phyloP scores from a whole-genome alignment of 2,329 filamentous ascomycete species.

The Colletotrichum simmondsii region DNA sequence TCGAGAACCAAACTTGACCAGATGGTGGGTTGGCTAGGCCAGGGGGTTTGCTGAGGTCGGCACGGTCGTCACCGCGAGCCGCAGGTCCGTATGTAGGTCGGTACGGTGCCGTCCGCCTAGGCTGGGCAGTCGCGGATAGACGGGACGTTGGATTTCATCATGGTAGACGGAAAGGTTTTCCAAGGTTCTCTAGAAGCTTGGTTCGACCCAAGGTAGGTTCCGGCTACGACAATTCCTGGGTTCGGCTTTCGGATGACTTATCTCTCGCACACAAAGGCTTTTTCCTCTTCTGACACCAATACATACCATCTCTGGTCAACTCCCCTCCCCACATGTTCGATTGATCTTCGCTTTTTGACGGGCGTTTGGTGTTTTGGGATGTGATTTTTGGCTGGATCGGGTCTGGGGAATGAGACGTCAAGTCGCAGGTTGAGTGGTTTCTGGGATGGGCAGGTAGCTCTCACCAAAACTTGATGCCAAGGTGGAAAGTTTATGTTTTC shows the following conservation, averaged over 20 bases:
- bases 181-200: no score
- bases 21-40: background rate
- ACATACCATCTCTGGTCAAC: background rate
- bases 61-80: background rate
- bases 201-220: no score
- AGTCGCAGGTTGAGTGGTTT: constrained; percentile 2
- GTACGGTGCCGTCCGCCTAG: background rate
- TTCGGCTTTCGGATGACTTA: background rate
- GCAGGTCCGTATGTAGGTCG: no score
- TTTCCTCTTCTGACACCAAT: background rate
- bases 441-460: background rate
- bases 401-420: background rate
- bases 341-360: constrained; percentile 13
- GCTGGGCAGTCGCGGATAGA: constrained; percentile 10
- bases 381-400: no score
- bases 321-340: constrained; percentile 16
- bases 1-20: background rate
- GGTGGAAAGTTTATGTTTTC: background rate
- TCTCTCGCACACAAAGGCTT: background rate
- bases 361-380: constrained; percentile 8
- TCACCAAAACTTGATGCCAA: no score
- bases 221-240: background rate
- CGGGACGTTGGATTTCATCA: background rate
- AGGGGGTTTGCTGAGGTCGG: background rate
- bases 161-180: background rate